Percentiles rank a stretch among this genome's conserved stretches.
These are phyloP conservation scores for Leonotis leonurus DNA, from an alignment of 257 asterid genomes.

Conservation along the genomic window DNA sequence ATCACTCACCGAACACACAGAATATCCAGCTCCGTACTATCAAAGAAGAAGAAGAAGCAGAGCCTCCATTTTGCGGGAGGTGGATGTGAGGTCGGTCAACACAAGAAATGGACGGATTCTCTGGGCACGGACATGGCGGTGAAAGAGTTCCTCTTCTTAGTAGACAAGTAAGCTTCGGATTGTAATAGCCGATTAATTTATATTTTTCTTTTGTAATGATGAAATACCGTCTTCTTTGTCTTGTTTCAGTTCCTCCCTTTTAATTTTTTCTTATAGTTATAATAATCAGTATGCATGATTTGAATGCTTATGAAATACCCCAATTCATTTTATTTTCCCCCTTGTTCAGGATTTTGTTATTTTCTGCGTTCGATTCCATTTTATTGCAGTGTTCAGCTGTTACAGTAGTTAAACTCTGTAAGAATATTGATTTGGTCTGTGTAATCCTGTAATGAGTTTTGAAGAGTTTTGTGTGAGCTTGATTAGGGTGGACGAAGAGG, in stretches of 20 bases:
- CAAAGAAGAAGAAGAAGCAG: not conserved
- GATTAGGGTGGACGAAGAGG: slow-evolving; percentile 47
- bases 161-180: slow-evolving; percentile 35
- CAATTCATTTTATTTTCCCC: not conserved
- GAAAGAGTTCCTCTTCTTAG: slow-evolving; percentile 43
- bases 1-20: not conserved
- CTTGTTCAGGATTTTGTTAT: not conserved
- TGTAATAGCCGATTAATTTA: not conserved
- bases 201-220: not conserved
- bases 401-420: not conserved
- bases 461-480: slow-evolving; percentile 15
- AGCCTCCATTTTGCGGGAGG: slow-evolving; percentile 6
- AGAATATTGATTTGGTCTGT: not conserved
- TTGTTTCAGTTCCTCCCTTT: not conserved
- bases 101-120: slow-evolving; percentile 14
- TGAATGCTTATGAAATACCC: not conserved
- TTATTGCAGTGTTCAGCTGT: not conserved
- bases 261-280: too few species aligned
- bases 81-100: not conserved
- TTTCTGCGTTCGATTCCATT: not conserved
- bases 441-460: not conserved
- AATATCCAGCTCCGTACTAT: not conserved
- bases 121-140: slow-evolving; percentile 50
- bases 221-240: not conserved
- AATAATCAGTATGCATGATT: not conserved